A percentile compares a stretch with the other conserved stretches of the same genome.
phyloP scores from a whole-genome alignment of 208 protist species.

The Vickermania spadyakhi region DNA sequence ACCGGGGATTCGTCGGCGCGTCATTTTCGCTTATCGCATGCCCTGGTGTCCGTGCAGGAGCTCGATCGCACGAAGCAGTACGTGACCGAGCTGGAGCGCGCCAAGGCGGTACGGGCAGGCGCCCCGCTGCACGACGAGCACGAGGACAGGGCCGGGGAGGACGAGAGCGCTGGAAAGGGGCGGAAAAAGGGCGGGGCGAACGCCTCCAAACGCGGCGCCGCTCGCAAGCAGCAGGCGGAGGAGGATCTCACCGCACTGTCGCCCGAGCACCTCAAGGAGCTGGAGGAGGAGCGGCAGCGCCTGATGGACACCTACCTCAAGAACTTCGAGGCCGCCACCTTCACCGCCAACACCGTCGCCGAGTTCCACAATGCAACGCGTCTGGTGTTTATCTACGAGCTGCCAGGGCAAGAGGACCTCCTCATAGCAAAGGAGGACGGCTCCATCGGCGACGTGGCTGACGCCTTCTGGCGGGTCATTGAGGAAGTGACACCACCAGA shows the following conservation, averaged over 20 bases:
- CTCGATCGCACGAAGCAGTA: background rate
- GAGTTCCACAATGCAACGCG: background rate
- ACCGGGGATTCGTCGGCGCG: background rate
- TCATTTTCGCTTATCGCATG: background rate
- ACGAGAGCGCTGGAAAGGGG: background rate
- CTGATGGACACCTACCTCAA: conserved; percentile 12
- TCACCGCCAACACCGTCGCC: background rate
- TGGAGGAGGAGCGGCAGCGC: conserved; percentile 2
- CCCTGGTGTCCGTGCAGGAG: background rate
- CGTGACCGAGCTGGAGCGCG: conserved; percentile 1
- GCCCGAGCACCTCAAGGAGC: background rate
- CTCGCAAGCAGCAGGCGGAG: background rate
- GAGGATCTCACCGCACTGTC: background rate
- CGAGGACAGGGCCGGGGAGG: background rate
- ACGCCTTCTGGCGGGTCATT: conserved; percentile 4
- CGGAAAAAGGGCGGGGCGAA: background rate
- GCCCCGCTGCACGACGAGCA: conserved; percentile 1
- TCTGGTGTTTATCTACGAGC: conserved; percentile 34
- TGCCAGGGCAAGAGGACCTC: conserved; percentile 24
- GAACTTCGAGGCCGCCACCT: conserved; percentile 13
- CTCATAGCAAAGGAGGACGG: conserved; percentile 4
- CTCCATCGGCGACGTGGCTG: background rate
- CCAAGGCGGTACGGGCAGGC: conserved; percentile 1
- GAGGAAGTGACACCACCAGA: background rate
- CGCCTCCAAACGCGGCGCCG: background rate